Evolutionary conservation across 2,329 filamentous ascomycete genomes (phyloP).

Genomic region (Colletotrichum kahawae): DNA sequence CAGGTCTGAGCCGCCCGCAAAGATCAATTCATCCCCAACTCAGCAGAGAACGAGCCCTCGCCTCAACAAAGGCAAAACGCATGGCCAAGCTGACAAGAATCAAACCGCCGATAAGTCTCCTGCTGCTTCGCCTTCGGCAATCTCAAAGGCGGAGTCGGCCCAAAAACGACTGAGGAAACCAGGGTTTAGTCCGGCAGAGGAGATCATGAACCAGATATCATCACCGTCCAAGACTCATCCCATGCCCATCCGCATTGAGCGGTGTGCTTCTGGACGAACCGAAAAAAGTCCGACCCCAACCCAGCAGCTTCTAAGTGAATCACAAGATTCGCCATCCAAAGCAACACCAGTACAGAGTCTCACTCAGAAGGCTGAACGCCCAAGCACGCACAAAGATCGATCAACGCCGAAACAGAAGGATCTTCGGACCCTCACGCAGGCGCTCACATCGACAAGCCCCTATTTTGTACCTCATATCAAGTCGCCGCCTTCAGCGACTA

Average conservation of each 20-base stretch:
- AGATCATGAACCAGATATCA: background rate
- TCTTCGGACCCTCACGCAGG: background rate
- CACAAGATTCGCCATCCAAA: background rate
- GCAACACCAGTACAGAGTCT: background rate
- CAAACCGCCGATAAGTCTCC: background rate
- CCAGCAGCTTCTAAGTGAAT: conserved; percentile 3
- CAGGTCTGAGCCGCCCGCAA: background rate
- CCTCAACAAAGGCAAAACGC: background rate
- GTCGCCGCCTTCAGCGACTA: background rate
- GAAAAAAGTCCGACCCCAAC: background rate
- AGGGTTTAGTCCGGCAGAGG: background rate
- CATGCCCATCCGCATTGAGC: background rate
- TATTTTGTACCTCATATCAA: background rate
- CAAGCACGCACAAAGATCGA: background rate
- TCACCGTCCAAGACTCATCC: background rate
- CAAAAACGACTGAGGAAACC: background rate
- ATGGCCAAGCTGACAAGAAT: background rate
- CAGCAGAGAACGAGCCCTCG: background rate
- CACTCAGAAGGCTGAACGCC: background rate
- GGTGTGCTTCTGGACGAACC: background rate
- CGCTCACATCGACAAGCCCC: background rate
- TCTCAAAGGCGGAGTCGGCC: background rate
- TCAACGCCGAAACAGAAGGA: background rate
- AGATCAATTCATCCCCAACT: background rate
- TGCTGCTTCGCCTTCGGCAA: background rate